Evolutionary conservation across 2,329 filamentous ascomycete species (phyloP).

Genomic region (Trichoderma koningiopsis): DNA sequence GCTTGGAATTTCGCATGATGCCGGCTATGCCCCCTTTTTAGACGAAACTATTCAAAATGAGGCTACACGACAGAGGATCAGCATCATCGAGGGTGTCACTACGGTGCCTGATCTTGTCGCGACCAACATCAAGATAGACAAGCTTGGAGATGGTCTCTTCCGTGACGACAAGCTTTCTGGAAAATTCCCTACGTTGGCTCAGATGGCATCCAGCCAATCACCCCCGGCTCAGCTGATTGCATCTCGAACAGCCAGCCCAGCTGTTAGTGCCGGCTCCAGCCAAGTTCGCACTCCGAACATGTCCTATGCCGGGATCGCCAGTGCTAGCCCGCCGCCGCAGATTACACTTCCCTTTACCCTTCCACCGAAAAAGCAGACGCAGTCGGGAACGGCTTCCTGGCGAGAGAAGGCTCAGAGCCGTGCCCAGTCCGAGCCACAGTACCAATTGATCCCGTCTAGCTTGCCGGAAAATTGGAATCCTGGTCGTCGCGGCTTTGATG

Average conservation of each 20-base stretch:
- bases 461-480: slow-evolving; percentile 52
- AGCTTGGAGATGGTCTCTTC: slow-evolving; percentile 53
- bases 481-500: slow-evolving; percentile 57
- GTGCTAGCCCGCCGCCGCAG: slow-evolving; percentile 47
- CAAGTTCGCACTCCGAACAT: slow-evolving; percentile 25
- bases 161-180: slow-evolving; percentile 55
- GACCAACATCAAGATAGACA: slow-evolving; percentile 50
- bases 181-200: slow-evolving; percentile 27
- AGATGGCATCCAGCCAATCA: not conserved
- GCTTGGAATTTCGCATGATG: slow-evolving; percentile 63
- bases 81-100: slow-evolving; percentile 57
- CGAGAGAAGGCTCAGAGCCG: slow-evolving; percentile 35
- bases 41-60: slow-evolving; percentile 55
- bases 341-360: slow-evolving; percentile 46
- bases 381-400: not conserved
- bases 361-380: slow-evolving; percentile 33
- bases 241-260: slow-evolving; percentile 27
- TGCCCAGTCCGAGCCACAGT: slow-evolving; percentile 41
- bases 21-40: slow-evolving; percentile 61
- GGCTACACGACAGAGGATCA: slow-evolving; percentile 47
- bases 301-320: slow-evolving; percentile 49
- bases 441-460: slow-evolving; percentile 34
- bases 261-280: slow-evolving; percentile 26
- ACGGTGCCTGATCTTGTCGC: slow-evolving; percentile 52
- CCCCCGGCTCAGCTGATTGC: not conserved